A percentile compares a stretch with the other conserved stretches of the same genome.
These are phyloP conservation scores for Barnettozyma populi DNA, from an alignment of 805 yeast genomes.

Conservation along the genomic window DNA sequence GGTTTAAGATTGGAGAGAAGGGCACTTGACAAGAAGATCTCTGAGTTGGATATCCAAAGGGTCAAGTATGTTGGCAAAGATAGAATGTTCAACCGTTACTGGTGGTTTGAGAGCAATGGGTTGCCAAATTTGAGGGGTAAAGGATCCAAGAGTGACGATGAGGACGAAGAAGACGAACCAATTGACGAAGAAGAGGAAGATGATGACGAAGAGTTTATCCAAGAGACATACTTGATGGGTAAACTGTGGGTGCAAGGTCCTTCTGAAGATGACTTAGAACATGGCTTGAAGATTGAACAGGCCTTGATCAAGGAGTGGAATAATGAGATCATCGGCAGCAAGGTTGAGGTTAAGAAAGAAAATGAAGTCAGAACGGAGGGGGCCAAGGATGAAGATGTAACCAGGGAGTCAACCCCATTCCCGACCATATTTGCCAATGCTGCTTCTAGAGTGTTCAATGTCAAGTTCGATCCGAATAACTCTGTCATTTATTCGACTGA, in stretches of 20 bases:
- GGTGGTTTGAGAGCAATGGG: constrained; percentile 94
- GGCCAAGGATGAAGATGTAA: constrained; percentile 16
- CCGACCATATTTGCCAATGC: constrained; percentile 20
- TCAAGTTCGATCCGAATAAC: constrained; percentile 33
- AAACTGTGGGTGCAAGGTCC: constrained; percentile 93
- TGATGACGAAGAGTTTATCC: constrained; percentile 41
- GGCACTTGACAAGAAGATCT: constrained; percentile 54
- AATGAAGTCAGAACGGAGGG: neutral
- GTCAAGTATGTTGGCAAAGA: constrained; percentile 76
- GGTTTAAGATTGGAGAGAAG: constrained; percentile 44
- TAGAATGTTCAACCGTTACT: constrained; percentile 77
- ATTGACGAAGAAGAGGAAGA: constrained; percentile 40
- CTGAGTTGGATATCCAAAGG: constrained; percentile 72
- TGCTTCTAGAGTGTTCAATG: constrained; percentile 18
- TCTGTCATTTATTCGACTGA: constrained; percentile 50
- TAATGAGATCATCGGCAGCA: constrained; percentile 16
- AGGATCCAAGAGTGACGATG: constrained; percentile 19
- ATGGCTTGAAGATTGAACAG: constrained; percentile 28
- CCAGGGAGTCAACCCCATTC: constrained; percentile 5
- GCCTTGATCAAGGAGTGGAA: constrained; percentile 28
- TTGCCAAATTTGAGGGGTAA: constrained; percentile 47
- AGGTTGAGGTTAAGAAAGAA: constrained; percentile 18
- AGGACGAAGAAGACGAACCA: constrained; percentile 28
- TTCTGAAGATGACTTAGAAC: constrained; percentile 36
- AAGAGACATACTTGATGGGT: constrained; percentile 71